phyloP scores from a whole-genome alignment of 2,329 filamentous ascomycete species.

The Trichoderma afroharzianum region DNA sequence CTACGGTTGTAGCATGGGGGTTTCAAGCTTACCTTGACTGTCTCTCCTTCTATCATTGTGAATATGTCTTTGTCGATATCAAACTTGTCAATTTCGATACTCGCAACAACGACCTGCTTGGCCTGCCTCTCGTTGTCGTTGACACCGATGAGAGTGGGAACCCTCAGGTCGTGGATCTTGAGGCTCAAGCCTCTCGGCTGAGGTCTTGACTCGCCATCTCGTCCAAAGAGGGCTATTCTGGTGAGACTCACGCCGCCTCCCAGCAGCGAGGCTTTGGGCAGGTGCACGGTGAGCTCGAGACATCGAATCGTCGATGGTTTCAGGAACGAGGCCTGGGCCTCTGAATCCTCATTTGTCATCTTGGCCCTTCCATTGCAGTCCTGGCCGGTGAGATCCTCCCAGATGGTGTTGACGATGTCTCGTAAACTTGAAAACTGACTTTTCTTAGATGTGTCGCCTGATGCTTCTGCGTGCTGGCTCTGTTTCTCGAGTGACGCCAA shows the following conservation, averaged over 20 bases:
- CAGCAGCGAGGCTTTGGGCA: slow-evolving; percentile 67
- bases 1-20: neutral
- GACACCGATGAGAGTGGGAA: slow-evolving; percentile 68
- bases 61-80: slow-evolving; percentile 48
- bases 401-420: slow-evolving; percentile 29
- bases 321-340: slow-evolving; percentile 29
- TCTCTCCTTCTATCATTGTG: slow-evolving; percentile 52
- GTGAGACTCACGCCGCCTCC: slow-evolving; percentile 58
- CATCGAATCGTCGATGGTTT: slow-evolving; percentile 36
- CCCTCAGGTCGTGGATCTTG: slow-evolving; percentile 53
- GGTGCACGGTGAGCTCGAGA: slow-evolving; percentile 49
- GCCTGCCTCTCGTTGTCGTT: slow-evolving; percentile 65
- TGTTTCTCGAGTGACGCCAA: slow-evolving; percentile 42
- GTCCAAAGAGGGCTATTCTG: slow-evolving; percentile 41
- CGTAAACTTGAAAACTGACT: neutral
- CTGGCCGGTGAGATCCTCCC: slow-evolving; percentile 30
- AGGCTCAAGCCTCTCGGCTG: slow-evolving; percentile 35
- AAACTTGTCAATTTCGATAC: slow-evolving; percentile 57
- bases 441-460: neutral
- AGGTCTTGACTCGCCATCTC: slow-evolving; percentile 21
- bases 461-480: neutral
- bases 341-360: neutral
- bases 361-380: slow-evolving; percentile 17
- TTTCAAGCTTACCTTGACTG: slow-evolving; percentile 55
- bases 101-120: slow-evolving; percentile 64